Evolutionary conservation across 108 stramenopile genomes (phyloP), one percentile per base, ranked within the genome.

Genomic region (Nannochloropsis salina): DNA sequence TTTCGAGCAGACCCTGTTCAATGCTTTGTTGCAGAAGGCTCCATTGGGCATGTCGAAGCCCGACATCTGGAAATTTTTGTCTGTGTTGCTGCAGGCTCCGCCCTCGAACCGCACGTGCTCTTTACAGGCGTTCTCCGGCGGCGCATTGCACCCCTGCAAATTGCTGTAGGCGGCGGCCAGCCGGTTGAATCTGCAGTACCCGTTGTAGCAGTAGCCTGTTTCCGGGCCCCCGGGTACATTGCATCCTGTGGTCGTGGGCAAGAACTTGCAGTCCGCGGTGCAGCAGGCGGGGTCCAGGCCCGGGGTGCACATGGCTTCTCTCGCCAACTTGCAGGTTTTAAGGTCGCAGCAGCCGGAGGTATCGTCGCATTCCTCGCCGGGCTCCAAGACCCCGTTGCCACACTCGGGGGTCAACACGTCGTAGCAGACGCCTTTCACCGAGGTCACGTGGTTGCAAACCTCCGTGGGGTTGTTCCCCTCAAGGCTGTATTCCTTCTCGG

Each of bases 281-380:
- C 61, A 74, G n/a, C 61, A 74, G 61, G 61, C n/a, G 20, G 61
- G n/a, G 61, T 74, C 61, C 61, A 74, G 61, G 61, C 61, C 61
- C 1, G 61, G 61, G 1, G 61, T 74, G 79, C 87, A 88, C 80
- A 44, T 88, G 45, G 87, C 87, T 12, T 84, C 45, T 6, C 80
- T 20, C 9, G 81, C 87, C 22, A 88, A 84, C 47, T 44, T 84
- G 84, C 87, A 88, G 42, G 80, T 81, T 44, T 42, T 21, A 2
- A 84, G 87, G 42, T 82, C n/a, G 83, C 87, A 88, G 45, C 87
- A 88, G 6, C 83, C 83, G 47, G 83, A 84, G 41, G 41, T 44
- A 42, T 88, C 87, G 80, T 88, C 87, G n/a, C 87, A 88, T 8
- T 88, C 87, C 9, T 88, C 87, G 5, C 87, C 87, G 6, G 87